phyloP scores from a whole-genome alignment of 1,284 basidiomycete species.

The Apiotrichum sp. region DNA sequence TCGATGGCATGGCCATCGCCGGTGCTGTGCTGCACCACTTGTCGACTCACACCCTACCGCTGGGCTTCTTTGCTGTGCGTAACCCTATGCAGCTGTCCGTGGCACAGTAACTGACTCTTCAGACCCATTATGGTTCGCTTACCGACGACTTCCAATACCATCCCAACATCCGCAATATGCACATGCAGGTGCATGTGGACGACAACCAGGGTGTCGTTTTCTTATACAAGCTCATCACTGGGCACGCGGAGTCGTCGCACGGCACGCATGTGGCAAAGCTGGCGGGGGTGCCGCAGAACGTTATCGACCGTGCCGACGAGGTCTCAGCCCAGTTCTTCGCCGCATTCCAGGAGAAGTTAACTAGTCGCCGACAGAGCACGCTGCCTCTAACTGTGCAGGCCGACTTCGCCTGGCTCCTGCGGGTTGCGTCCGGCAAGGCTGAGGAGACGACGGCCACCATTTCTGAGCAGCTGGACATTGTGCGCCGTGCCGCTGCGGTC shows the following conservation, averaged over 20 bases:
- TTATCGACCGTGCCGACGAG: slow-evolving; percentile 75
- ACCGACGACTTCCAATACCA: slow-evolving; percentile 61
- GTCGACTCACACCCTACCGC: slow-evolving; percentile 78
- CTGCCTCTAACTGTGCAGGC: slow-evolving; percentile 74
- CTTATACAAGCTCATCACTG: slow-evolving; percentile 85
- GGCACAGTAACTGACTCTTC: no score
- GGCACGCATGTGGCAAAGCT: slow-evolving; percentile 86
- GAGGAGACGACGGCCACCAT: slow-evolving; percentile 11
- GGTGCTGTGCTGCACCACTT: slow-evolving; percentile 89
- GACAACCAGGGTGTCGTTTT: slow-evolving; percentile 90
- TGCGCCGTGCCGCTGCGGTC: slow-evolving; percentile 17
- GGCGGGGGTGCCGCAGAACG: slow-evolving; percentile 63
- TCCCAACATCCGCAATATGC: slow-evolving; percentile 85
- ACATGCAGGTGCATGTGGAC: slow-evolving; percentile 88
- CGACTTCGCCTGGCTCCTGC: slow-evolving; percentile 69
- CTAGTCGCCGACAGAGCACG: slow-evolving; percentile 58
- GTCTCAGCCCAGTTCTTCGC: slow-evolving; percentile 82
- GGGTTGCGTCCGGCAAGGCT: slow-evolving; percentile 10
- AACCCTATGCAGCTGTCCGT: background rate
- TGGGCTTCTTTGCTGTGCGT: slow-evolving; percentile 54
- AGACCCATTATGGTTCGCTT: slow-evolving; percentile 48
- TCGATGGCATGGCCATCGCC: slow-evolving; percentile 95
- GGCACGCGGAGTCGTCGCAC: slow-evolving; percentile 83
- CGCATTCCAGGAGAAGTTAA: slow-evolving; percentile 71
- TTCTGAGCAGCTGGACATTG: slow-evolving; percentile 29